Conservation (phyloP, 257 asterid species). For the Jacaranda mimosifolia region DNA sequence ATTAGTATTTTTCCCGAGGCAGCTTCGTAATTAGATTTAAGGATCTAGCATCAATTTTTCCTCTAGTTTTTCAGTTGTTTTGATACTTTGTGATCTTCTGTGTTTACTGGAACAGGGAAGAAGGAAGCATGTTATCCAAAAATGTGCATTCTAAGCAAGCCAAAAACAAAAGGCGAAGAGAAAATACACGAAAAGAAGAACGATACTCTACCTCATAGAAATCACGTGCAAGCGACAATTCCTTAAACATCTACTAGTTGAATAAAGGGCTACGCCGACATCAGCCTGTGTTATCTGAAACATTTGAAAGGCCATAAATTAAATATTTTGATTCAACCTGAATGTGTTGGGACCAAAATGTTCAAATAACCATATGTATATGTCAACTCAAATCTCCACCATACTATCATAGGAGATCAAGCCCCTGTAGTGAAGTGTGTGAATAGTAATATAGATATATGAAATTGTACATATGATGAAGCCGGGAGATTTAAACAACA, state of each 20-base stretch:
- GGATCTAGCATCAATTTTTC: no score
- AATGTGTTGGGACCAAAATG: not conserved
- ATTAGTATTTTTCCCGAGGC: no score
- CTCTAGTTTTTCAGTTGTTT: no score
- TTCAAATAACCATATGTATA: not conserved
- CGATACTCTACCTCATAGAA: slow-evolving; percentile 20
- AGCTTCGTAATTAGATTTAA: no score
- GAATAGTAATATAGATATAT: not conserved
- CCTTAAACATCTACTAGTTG: not conserved
- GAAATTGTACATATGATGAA: not conserved
- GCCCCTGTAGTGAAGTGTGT: not conserved
- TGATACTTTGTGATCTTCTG: no score
- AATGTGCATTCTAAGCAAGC: no score
- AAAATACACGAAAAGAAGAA: slow-evolving; percentile 1
- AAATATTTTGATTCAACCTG: not conserved
- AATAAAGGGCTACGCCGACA: no score
- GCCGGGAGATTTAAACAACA: not conserved
- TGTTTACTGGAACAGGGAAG: no score
- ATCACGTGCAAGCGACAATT: not conserved
- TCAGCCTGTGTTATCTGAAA: not conserved
- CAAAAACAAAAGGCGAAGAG: not conserved
- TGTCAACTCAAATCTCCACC: slow-evolving; percentile 13
- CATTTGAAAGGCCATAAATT: slow-evolving; percentile 1
- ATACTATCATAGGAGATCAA: not conserved
- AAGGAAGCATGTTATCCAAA: no score